Conservation (phyloP, 2,329 filamentous ascomycete genomes). For the Ploettnerulaceae sp. region DNA sequence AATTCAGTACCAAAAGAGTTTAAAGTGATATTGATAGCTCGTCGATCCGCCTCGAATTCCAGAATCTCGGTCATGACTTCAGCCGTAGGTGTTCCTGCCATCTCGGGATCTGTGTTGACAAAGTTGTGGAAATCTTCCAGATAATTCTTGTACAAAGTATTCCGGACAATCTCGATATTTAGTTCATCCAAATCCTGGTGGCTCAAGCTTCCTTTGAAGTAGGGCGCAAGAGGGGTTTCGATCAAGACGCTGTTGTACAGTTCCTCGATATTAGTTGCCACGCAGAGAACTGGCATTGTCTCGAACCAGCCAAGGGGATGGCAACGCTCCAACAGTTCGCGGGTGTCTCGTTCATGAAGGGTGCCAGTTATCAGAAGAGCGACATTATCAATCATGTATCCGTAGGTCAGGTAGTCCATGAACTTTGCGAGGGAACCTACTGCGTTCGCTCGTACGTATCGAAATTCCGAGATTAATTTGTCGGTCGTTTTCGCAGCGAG, state of each 20-base stretch:
- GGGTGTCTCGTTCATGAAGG: slow-evolving; percentile 92
- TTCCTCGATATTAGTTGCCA: slow-evolving; percentile 97
- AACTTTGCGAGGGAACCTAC: slow-evolving; percentile 89
- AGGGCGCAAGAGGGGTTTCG: slow-evolving; percentile 90
- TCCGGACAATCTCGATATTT: slow-evolving; percentile 98
- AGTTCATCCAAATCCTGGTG: slow-evolving; percentile 97
- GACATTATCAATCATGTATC: slow-evolving; percentile 99
- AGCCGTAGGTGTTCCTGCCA: slow-evolving; percentile 81
- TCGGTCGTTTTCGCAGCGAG: slow-evolving; percentile 95
- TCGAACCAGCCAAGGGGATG: slow-evolving; percentile 98
- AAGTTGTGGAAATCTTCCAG: slow-evolving; percentile 96
- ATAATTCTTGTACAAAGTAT: slow-evolving; percentile 99
- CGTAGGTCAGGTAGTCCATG: slow-evolving; percentile 97
- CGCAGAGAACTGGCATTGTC: slow-evolving; percentile 95
- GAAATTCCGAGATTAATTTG: slow-evolving; percentile 95
- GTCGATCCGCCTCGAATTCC: slow-evolving; percentile 92
- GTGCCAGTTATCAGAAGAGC: slow-evolving; percentile 97
- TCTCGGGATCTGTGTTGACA: slow-evolving; percentile 82
- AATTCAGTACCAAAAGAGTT: slow-evolving; percentile 98
- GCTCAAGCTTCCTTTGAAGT: slow-evolving; percentile 95
- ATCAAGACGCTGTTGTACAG: slow-evolving; percentile 97
- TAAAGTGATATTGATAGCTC: slow-evolving; percentile 97
- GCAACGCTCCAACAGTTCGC: slow-evolving; percentile 90
- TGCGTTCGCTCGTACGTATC: slow-evolving; percentile 91
- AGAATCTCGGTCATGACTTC: slow-evolving; percentile 95